Evolutionary conservation across 2,329 filamentous ascomycete species (phyloP), one percentile per base, ranked within the genome.

Genomic region (Colletotrichum musae): DNA sequence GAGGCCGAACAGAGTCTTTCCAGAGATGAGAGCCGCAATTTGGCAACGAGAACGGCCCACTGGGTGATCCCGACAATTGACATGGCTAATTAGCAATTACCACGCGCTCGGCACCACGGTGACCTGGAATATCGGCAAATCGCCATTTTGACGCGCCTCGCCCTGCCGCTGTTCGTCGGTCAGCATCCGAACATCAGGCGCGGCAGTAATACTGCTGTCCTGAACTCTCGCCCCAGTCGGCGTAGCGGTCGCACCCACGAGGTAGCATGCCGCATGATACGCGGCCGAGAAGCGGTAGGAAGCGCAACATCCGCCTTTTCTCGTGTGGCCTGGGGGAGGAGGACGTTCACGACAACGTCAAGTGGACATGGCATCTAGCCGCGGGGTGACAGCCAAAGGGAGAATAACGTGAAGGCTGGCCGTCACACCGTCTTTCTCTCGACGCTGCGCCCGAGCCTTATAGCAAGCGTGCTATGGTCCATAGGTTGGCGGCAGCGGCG

Each of bases 291-390:
- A 36, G 32, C 32, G 32, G 32, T 45, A 68, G 39, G 39, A 64
- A 45, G 58, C 58, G 64, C 52, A 59, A 39, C 65, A 64, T 41
- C 64, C 58, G 58, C 50, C 50, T 48, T 64, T 43, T 15, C 39
- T 64, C 13, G 24, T 18, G 9, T 10, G 21, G 39, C 28, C 28
- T n/a, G 13, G 47, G 41, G 41, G 41, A 28, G 39, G 47, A 54
- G 43, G 45, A 59, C 24, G 45, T 36, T 36, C 32, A 36, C 7
- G 32, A 36, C 21, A 36, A 16, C 43, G 50, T 24, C 54, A 68
- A 48, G 39, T 36, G 32, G 7, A 36, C 32, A 36, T 10, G 32
- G 32, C 32, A 36, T 10, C 32, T 32, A 48, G 65, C 48, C 60
- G 61, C 54, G 60, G 61, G 65, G 54, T 68, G 59, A 32, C 18